Evolutionary conservation across 352 stramenopile species (phyloP), one percentile per base, ranked within the genome.

Genomic region (Pythium folliculosum): DNA sequence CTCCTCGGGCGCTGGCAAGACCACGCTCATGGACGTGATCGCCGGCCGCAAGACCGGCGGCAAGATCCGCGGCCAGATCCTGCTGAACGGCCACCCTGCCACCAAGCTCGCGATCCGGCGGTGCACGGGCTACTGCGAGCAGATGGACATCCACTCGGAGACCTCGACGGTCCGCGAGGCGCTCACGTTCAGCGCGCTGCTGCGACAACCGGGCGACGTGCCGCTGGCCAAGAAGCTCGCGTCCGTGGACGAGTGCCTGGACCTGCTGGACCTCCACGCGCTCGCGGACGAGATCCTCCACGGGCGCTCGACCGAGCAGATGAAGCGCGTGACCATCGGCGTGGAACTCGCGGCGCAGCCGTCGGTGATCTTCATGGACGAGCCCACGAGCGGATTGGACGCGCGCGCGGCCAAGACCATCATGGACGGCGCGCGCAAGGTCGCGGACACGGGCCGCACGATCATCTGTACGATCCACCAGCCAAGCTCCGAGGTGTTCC

Each of bases 21-120:
- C 95, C 13, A 99, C 96, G 5, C 77, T 99, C 10, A 91, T 98
- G 73, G 94, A 99, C 73, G 94, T 98, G 8, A 93, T 99, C 54
- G 91, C 95, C 6, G 79, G 96, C 21, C 81, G 96, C 56, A 99
- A 99, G 77, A 95, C 81, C 8, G 81, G 79, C 16, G 95, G 96
- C 25, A 81, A 65, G 19, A 91, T 98, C 59, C 73, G 71, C 25
- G 95, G 95, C 23, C 48, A 96, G 14, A 91, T 98, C 17, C 40
- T 67, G 10, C 63, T 98, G 5, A 98, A 98, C 73, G 94, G 95
- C 47, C 77, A 92, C 61, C 86, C 94, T 70, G 79, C 75, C 9
- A 81, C 73, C 8, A 69, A 84, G 47, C 56, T 86, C 9, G 73
- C 76, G 13, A 82, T 84, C 27, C 76, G 71, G n/a, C 76, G 77